These are phyloP conservation scores for Fibroporia radiculosa DNA, from an alignment of 768 basidiomycete species.

Conservation along the genomic window DNA sequence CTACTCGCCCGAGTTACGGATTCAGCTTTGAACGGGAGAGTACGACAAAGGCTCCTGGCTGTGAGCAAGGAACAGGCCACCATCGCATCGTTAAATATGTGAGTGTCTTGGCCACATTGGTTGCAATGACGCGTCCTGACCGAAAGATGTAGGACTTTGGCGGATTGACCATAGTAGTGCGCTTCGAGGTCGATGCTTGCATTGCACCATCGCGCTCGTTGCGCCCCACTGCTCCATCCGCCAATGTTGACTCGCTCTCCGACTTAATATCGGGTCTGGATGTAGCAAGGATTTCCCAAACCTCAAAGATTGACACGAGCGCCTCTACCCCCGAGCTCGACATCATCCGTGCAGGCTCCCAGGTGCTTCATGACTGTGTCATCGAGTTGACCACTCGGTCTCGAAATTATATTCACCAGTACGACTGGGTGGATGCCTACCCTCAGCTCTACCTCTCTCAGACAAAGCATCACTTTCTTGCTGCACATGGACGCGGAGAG, in stretches of 20 bases:
- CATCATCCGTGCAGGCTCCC: conserved; percentile 18
- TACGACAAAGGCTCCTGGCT: conserved; percentile 13
- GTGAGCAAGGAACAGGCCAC: conserved; percentile 13
- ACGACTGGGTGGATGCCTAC: conserved; percentile 54
- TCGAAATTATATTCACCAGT: conserved; percentile 6
- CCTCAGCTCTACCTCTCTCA: conserved; percentile 66
- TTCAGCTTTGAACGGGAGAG: conserved; percentile 43
- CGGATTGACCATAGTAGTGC: conserved; percentile 19
- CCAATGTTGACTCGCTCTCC: conserved; percentile 15
- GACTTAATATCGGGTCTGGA: conserved; percentile 13
- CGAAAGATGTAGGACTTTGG: conserved; percentile 14
- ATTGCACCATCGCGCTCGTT: conserved; percentile 4
- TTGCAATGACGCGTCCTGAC: background rate
- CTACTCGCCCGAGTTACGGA: conserved; percentile 38
- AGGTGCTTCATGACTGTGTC: conserved; percentile 28
- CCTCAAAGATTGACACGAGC: background rate
- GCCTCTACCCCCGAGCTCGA: conserved; percentile 11
- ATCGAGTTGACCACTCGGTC: conserved; percentile 24
- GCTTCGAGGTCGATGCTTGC: conserved; percentile 23
- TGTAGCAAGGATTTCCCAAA: too few relatives aligned
- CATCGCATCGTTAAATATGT: conserved; percentile 19
- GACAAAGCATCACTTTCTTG: conserved; percentile 54
- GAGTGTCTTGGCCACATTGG: background rate
- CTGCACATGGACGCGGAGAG: conserved; percentile 44
- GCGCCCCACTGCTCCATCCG: background rate